Percentiles rank a stretch among this genome's conserved stretches.
Conservation (phyloP, 2,329 filamentous ascomycete genomes). For the Fusarium lateritium region DNA sequence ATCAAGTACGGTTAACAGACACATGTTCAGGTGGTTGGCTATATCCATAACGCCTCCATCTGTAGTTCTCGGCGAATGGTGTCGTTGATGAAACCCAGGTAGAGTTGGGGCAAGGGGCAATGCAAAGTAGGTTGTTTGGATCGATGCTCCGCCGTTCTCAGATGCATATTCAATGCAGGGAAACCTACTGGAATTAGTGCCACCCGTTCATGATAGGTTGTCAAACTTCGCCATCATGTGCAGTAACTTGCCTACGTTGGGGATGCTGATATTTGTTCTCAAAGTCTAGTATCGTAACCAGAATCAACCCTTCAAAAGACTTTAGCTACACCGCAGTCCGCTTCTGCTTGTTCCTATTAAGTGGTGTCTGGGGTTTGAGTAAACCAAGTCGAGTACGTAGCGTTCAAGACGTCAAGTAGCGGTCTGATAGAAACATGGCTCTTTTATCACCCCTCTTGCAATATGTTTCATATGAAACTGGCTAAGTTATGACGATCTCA, state of each 20-base stretch:
- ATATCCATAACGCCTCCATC: neutral
- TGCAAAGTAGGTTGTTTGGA: constrained; percentile 2
- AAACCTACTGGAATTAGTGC: constrained; percentile 11
- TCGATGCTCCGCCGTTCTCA: constrained; percentile 7
- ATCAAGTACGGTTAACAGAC: constrained; percentile 2
- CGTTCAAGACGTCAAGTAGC: constrained; percentile 25
- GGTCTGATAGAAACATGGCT: constrained; percentile 22
- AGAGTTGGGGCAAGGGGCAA: neutral
- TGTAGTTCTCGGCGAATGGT: neutral
- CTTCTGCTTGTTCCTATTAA: neutral
- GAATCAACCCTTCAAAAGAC: too few species aligned
- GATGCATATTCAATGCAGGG: neutral
- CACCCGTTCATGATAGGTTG: neutral
- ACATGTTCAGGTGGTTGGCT: constrained; percentile 33
- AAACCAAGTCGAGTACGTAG: neutral
- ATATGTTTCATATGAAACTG: constrained; percentile 19
- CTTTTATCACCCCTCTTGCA: neutral
- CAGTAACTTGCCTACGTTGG: neutral
- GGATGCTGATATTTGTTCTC: neutral
- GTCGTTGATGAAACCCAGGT: neutral
- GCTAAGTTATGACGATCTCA: constrained; percentile 19
- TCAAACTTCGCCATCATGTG: neutral
- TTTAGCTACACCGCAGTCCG: too few species aligned
- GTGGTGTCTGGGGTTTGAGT: neutral
- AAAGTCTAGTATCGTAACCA: too few species aligned